A percentile compares a stretch with the other conserved stretches of the same genome.
phyloP scores from a whole-genome alignment of 345 rosid genomes.

The Dipteronia sinensis region DNA sequence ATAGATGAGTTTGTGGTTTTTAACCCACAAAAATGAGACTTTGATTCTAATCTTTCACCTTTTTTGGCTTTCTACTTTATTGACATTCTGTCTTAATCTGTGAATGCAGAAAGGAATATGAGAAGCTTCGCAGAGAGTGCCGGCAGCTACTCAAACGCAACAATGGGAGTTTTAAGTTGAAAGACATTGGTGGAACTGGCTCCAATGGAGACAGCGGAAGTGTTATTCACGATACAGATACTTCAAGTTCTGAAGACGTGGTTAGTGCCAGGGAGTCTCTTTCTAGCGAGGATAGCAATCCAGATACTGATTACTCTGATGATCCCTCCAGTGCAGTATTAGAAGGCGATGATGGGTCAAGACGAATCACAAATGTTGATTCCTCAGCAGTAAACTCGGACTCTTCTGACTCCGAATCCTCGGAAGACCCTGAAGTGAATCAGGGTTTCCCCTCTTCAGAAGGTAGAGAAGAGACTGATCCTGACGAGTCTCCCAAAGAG shows the following conservation, averaged over 20 bases:
- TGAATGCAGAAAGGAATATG: conserved; percentile 71
- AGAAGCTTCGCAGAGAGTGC: conserved; percentile 81
- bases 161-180: conserved; percentile 40
- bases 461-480: conserved; percentile 44
- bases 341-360: conserved; percentile 53
- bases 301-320: conserved; percentile 51
- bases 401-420: conserved; percentile 82
- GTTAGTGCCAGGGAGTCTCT: conserved; percentile 68
- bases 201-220: conserved; percentile 35
- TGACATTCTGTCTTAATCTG: conserved; percentile 14
- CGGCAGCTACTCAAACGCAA: conserved; percentile 48
- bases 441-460: conserved; percentile 47
- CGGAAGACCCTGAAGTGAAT: conserved; percentile 66
- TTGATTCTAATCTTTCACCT: background rate
- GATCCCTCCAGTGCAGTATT: conserved; percentile 56
- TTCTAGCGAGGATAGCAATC: conserved; percentile 59
- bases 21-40: background rate
- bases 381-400: conserved; percentile 59
- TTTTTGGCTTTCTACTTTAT: conserved; percentile 7
- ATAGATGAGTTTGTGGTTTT: background rate
- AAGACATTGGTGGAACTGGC: conserved; percentile 34
- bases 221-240: conserved; percentile 50
- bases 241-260: conserved; percentile 73
- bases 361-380: conserved; percentile 47
- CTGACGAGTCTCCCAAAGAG: conserved; percentile 32